Evolutionary conservation across 2,329 filamentous ascomycete species (phyloP), one percentile per base, ranked within the genome.

Genomic region (Nemania sp.): DNA sequence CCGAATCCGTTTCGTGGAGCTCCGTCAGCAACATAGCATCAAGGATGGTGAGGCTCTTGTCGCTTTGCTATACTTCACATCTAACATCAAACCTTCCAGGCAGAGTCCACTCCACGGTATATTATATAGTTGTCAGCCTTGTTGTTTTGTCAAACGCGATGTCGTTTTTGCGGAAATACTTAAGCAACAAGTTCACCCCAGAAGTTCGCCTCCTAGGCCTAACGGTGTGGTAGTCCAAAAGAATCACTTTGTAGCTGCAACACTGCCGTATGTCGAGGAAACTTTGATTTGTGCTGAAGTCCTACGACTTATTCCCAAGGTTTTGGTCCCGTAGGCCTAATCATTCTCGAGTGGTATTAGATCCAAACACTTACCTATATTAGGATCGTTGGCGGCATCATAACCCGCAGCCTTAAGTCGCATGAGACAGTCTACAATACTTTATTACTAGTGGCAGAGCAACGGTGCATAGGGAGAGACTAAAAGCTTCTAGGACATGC

Each of bases 251-350:
- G 43, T 66, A 26, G 8, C 74, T 72, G 69, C 72, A 1, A 74
- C 65, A 7, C 35, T 67, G 0, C 20, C 49, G 1, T 77, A 74
- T 47, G 69, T 76, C 18, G 74, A 77, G 38, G 66, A 77, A 54
- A 74, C 70, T 0, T n/a, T 78, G 1, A 52, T 76, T 1, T 53
- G 35, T 8, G 74, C 77, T 3, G 76, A 79, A 29, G 63, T 75
- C 0, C 49, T 77, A 4, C 61, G 71, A 26, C 51, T 77, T 4
- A 27, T 72, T 1, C 76, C 76, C 1, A 58, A 4, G 29, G 4
- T 32, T 8, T 32, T 32, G 29, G 8, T 32, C 8, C 29, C 29
- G 29, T 32, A 32, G 8, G 29, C 8, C 29, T 4, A 32, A 32
- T 8, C n/a, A n/a, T 32, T 32, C 29, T 32, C 8, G 5, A 8